Evolutionary conservation across 2,329 filamentous ascomycete species (phyloP).

Genomic region (Hypoxylon rubiginosum): DNA sequence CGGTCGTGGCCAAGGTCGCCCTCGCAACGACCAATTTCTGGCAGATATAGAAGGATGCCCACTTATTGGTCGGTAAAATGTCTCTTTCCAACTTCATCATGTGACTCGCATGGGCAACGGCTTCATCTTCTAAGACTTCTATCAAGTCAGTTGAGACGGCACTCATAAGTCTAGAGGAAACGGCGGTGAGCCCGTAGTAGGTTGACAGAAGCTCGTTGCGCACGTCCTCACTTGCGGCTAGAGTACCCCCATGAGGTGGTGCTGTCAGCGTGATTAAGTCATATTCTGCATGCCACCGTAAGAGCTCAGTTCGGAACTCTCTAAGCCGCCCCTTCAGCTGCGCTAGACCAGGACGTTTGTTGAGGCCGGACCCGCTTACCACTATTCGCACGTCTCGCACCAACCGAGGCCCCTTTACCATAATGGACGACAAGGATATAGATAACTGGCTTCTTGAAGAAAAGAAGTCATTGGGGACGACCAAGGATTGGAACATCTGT

Average conservation of each 20-base stretch:
- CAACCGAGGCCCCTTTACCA: slow-evolving; percentile 8
- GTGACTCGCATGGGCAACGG: neutral
- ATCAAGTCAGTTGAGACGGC: slow-evolving; percentile 12
- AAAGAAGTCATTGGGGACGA: neutral
- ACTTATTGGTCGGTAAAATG: neutral
- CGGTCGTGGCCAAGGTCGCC: slow-evolving; percentile 1
- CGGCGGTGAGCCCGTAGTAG: slow-evolving; percentile 10
- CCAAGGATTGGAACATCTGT: slow-evolving; percentile 17
- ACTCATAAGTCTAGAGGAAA: slow-evolving; percentile 9
- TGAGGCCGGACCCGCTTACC: neutral
- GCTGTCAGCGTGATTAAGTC: neutral
- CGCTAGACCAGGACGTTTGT: neutral
- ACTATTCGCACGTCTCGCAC: neutral
- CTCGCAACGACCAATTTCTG: slow-evolving; percentile 3
- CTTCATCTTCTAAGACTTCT: slow-evolving; percentile 7
- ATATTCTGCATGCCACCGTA: slow-evolving; percentile 3
- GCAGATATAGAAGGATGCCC: slow-evolving; percentile 5
- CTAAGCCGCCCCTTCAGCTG: neutral
- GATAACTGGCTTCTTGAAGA: slow-evolving; percentile 4
- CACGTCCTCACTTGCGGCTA: slow-evolving; percentile 6
- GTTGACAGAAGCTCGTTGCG: slow-evolving; percentile 15
- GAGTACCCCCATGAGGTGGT: neutral
- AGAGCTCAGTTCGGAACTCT: neutral
- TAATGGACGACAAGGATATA: slow-evolving; percentile 5
- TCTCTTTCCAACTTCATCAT: slow-evolving; percentile 6